Base-by-base conservation (phyloP, 2,329 filamentous ascomycete species). In the Ustulina deusta region DNA sequence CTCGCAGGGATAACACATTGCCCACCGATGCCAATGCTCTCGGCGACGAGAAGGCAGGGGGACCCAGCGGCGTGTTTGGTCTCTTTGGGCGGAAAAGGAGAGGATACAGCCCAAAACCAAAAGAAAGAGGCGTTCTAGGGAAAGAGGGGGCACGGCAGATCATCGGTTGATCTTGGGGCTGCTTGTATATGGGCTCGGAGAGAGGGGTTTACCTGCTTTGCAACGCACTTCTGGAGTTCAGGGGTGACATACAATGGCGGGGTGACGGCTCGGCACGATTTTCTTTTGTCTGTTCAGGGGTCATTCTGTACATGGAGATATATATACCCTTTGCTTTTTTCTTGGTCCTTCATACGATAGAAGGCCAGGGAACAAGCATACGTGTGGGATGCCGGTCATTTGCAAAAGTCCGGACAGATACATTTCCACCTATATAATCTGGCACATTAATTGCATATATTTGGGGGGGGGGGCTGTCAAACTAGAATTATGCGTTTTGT, bases 71-170 rank as follows among this genome's bases (percentile, higher is more conserved):
- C 60, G 95, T 97, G 86, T 91, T 98, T 72, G 93, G 93, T 1
- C 97, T 99, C 79, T 84, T 98, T 68, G 93, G 88, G 71, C 87
- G 94, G 75, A 97, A 97, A 83, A 97, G 93, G 83, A 93, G 94
- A 70, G 93, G 94, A 63, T 90, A 94, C 79, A 97, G 94, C 78
- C 96, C 96, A 1, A 97, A 97, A 82, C 94, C 94, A 29, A 95
- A 93, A 79, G 94, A 98, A 81, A 88, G 93, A 63, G 96, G 96
- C 66, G 94, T 99, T 7, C 78, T 99, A 66, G 96, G 96, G 65
- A 98, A 98, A 78, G 94, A 98, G 79, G 96, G 96, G 17, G 94
- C 96, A 11, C 87, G 96, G 78, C 90, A 93, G 71, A 87, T 95
- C 64, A 91, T 95, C 76, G 90, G 88, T 74, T 92, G 83, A 83